Evolutionary conservation across 768 basidiomycete genomes (phyloP), one percentile per base, ranked within the genome.

Genomic region (Amanita pallidorosea): DNA sequence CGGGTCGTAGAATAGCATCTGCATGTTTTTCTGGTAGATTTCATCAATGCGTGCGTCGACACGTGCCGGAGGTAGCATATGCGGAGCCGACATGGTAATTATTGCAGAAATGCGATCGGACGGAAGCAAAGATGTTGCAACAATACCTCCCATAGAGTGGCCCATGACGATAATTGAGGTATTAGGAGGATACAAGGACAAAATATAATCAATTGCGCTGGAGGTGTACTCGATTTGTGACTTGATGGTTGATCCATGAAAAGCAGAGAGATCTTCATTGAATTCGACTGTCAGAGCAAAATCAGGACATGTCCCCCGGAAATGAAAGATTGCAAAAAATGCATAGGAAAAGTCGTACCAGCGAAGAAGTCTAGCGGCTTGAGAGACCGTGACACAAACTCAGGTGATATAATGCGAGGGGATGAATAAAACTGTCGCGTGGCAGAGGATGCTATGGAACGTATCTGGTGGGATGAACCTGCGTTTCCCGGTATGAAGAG

Each of bases 401-500:
- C 77, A 3, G 68, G 61, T 4, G 83, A 72, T 35, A 79, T 63
- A 18, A 71, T 63, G 53, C 74, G 67, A 0, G 87, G 90, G 22
- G 75, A 71, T 12, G 74, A 67, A 60, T 78, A 89, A 61, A 78
- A 93, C 57, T 94, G 90, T 46, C 88, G 74, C 0, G 85, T 70
- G 5, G 92, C 89, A 8, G 91, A 93, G 11, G 90, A 92, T 4
- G 95, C 95, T 57, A 98, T 92, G 11, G 91, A 94, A 55, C 96
- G 82, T 43, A 89, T 87, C 72, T 98, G 96, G 56, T 81, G 83
- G 31, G 87, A 93, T 2, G 90, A 94, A 5, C 96, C 96, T 20
- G 95, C 95, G 63, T 97, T 98, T 7, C 96, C 96, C 2, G 96
- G 96, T 38, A 98, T 85, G 69, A 97, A 99, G 25, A 99, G 72